Evolutionary conservation across 1,284 basidiomycete species (phyloP).

Genomic region (Ceratobasidium sp.): DNA sequence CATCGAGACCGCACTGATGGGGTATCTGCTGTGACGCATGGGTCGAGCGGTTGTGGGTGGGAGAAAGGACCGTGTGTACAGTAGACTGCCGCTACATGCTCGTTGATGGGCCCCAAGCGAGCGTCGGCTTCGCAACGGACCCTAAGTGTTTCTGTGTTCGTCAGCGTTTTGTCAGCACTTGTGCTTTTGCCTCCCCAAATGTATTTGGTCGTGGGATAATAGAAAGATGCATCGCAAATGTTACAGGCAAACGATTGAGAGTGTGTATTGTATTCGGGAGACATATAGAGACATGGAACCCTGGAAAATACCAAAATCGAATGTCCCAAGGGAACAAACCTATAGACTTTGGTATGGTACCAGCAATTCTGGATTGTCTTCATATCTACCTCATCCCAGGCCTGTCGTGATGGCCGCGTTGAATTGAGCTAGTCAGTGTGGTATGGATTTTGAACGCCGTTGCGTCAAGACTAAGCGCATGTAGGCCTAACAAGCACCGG

Average conservation of each 20-base stretch:
- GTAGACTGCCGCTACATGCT: slow-evolving; percentile 17
- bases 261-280: not conserved
- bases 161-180: slow-evolving; percentile 18
- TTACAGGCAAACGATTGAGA: not conserved
- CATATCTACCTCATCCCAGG: slow-evolving; percentile 48
- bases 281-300: not conserved
- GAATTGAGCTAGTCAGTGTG: slow-evolving; percentile 50
- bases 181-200: not conserved
- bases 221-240: not conserved
- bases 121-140: slow-evolving; percentile 13
- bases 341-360: slow-evolving; percentile 47
- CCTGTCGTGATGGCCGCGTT: slow-evolving; percentile 47
- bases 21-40: no score
- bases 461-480: slow-evolving; percentile 50
- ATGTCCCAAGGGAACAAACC: no score
- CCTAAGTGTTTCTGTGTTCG: slow-evolving; percentile 8
- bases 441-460: slow-evolving; percentile 50
- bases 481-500: no score
- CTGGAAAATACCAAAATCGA: not conserved
- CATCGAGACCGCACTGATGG: not conserved
- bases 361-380: slow-evolving; percentile 51
- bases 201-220: not conserved
- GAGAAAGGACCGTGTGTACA: slow-evolving; percentile 31
- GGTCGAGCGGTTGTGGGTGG: not conserved
- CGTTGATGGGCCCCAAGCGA: slow-evolving; percentile 13